Evolutionary conservation across 768 basidiomycete genomes (phyloP), one percentile per base, ranked within the genome.

Genomic region (Solioccasus polychromus): DNA sequence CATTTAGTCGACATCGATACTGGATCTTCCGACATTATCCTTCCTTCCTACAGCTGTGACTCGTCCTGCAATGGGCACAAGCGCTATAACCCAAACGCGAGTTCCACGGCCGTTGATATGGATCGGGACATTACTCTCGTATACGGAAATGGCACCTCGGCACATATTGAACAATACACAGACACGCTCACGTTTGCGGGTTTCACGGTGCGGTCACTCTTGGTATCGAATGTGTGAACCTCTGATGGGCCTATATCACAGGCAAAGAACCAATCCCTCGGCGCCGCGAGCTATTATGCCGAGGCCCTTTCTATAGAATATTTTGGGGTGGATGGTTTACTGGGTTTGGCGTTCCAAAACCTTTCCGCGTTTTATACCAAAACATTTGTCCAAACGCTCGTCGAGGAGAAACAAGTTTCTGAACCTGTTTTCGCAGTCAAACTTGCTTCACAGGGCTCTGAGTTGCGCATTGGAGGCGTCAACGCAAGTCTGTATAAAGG

Each of bases 131-230:
- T 77, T 55, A 43, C 50, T 1, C 63, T 77, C 20, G 0, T 39
- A 22, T 79, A 76, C 40, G 75, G 69, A 3, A 75, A 78, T 45
- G 70, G 71, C 5, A 72, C 71, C 4, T 53, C 59, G 7, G 71
- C 72, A 14, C 41, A 46, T 17, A 76, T 77, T 2, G 51, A 59
- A 26, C 54, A 71, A 22, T 76, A 71, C 22, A 22, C 59, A 18
- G 76, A 77, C 45, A 61, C 57, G 1, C 70, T 77, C n/a, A 53
- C 50, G 26, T 49, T 77, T 28, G 64, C 58, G n/a, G 70, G 68
- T 14, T 44, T 51, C n/a, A 39, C 39, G 4, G 62, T 64, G 19
- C 17, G 60, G 48, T 7, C 3, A 19, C 1, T 31, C 11, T 8
- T 9, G 41, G 1, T 11, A 15, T n/a, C 8, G 3, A 6, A 22